Conservation (phyloP, 2,329 filamentous ascomycete species). For the Sporothrix inflata region DNA sequence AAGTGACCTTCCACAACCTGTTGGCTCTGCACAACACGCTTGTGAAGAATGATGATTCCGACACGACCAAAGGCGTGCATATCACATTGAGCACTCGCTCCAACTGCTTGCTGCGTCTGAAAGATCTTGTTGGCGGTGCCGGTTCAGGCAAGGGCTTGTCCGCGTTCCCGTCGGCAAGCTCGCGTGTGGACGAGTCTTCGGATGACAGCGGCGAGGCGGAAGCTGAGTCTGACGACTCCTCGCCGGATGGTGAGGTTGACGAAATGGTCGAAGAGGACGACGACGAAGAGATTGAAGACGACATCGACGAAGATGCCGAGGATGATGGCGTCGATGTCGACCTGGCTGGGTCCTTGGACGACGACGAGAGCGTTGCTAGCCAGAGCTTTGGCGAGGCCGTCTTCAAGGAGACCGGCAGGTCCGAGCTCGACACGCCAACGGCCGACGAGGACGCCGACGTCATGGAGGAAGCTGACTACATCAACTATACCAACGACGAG, state of each 20-base stretch:
- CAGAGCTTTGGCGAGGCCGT: neutral
- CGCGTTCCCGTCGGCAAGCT: slow-evolving; percentile 20
- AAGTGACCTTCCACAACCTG: slow-evolving; percentile 35
- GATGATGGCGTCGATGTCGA: slow-evolving; percentile 22
- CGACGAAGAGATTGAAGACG: slow-evolving; percentile 28
- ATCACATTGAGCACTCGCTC: slow-evolving; percentile 34
- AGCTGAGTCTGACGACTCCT: slow-evolving; percentile 30
- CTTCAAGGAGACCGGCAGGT: neutral
- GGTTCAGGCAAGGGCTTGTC: slow-evolving; percentile 34
- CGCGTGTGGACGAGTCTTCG: slow-evolving; percentile 29
- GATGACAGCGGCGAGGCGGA: slow-evolving; percentile 31
- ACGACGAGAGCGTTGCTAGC: slow-evolving; percentile 18
- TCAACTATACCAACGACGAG: slow-evolving; percentile 30
- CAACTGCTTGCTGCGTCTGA: slow-evolving; percentile 34
- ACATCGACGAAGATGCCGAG: slow-evolving; percentile 15
- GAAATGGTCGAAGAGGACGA: slow-evolving; percentile 31
- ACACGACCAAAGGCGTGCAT: slow-evolving; percentile 27
- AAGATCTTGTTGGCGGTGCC: slow-evolving; percentile 34
- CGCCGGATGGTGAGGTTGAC: slow-evolving; percentile 24
- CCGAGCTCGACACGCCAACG: neutral
- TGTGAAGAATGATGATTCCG: slow-evolving; percentile 33
- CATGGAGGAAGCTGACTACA: slow-evolving; percentile 11
- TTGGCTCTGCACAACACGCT: slow-evolving; percentile 35
- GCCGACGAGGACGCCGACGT: slow-evolving; percentile 16
- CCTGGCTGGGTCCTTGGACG: slow-evolving; percentile 23